Evolutionary conservation across 2,329 filamentous ascomycete genomes (phyloP), one percentile per base, ranked within the genome.

Genomic region (Fusarium metavorans): DNA sequence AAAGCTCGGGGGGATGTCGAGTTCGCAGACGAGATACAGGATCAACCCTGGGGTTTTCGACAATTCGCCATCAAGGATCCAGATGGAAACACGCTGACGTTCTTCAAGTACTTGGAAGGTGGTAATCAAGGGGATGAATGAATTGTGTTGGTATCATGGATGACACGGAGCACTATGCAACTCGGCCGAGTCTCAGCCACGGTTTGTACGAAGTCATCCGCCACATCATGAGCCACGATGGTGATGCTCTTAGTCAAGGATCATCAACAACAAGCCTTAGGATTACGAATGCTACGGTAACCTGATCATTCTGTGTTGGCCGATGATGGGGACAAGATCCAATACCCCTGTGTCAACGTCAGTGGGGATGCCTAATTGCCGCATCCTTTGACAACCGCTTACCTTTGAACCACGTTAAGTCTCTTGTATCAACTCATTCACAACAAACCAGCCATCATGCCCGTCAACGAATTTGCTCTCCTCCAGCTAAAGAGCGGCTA

Each of bases 381-480:
- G 39, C n/a, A 34, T 18, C n/a, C 20, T 58, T 52, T 65, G 60
- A 45, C 25, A 34, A 14, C 30, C 30, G 30, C 30, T 30, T 30
- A 8, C n/a, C 14, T 6, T 61, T 13, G 10, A 14, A 16, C 23
- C 32, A 4, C 30, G 5, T 16, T 25, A 13, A 34, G 25, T 39
- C 25, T 8, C n/a, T 32, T 34, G 34, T 11, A 23, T 43, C 27
- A 32, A 58, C 35, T 30, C 23, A 43, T 39, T 27, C 4, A 25
- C 34, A 20, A 18, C 63, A 62, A 23, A 14, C 8, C n/a, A 30
- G 30, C 37, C 72, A 69, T 37, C 60, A 83, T 86, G 85, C 41
- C 80, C 43, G 80, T 86, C 70, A 84, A 83, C 20, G 85, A 87
- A 75, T 80, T 85, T 64, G 83, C 83, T 41, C 69, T 83, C 64